Percentiles rank a stretch among this genome's conserved stretches.
Evolutionary conservation across 164 flowering plant species (phyloP).

Genomic region (Vitis labrusca): DNA sequence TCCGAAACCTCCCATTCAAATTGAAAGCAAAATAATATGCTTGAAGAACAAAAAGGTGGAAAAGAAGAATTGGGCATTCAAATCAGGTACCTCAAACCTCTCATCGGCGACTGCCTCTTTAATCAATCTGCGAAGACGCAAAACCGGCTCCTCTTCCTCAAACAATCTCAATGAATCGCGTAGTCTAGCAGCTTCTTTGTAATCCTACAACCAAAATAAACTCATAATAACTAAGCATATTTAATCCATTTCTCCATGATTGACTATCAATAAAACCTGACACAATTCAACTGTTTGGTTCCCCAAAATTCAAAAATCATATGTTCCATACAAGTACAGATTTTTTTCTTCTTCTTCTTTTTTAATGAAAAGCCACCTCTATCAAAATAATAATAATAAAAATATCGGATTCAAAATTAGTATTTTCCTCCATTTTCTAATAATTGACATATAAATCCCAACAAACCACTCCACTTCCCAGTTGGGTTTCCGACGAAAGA

Average conservation of each 20-base stretch:
- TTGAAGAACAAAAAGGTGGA: background rate
- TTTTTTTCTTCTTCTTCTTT: too few species aligned
- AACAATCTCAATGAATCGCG: slow-evolving; percentile 79
- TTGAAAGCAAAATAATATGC: background rate
- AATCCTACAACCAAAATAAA: slow-evolving; percentile 48
- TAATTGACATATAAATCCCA: too few species aligned
- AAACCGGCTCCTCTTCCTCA: slow-evolving; percentile 84
- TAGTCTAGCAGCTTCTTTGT: slow-evolving; percentile 89
- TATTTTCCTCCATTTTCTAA: too few species aligned
- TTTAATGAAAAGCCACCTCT: too few species aligned
- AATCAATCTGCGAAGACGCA: slow-evolving; percentile 63
- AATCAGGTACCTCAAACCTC: slow-evolving; percentile 73
- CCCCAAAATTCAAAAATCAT: background rate
- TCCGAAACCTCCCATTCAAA: background rate
- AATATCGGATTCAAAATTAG: too few species aligned
- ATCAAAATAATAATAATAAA: too few species aligned
- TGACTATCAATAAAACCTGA: background rate
- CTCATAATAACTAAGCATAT: background rate
- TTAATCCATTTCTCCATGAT: background rate
- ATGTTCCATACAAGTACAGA: background rate
- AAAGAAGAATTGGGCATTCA: background rate
- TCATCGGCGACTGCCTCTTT: slow-evolving; percentile 73
- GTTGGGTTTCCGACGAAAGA: too few species aligned
- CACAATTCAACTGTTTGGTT: background rate
- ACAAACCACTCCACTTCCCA: too few species aligned